Evolutionary conservation across 2,329 filamentous ascomycete species (phyloP), one percentile per base, ranked within the genome.

Genomic region (Aspergillus uvarum): DNA sequence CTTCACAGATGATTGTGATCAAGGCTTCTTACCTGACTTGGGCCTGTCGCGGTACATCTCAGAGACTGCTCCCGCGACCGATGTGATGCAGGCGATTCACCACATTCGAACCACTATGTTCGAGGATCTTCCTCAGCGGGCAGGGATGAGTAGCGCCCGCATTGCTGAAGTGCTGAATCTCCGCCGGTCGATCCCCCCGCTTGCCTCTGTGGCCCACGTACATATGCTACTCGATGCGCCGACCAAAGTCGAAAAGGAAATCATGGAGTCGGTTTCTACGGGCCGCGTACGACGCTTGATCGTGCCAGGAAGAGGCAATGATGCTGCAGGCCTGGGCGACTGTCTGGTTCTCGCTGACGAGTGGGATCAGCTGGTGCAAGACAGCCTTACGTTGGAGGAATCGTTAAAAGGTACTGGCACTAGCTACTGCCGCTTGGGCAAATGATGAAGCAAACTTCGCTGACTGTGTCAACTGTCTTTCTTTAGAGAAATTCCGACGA

Each of bases 81-180:
- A 81, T 72, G 81, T 85, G 4, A 74, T 79, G 7, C 80, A 84
- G 64, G 83, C 82, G 12, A 80, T 87, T 38, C 72, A 78, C 53
- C 78, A 85, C 69, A 80, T 85, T 35, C 79, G 77, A 22, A 73
- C 73, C 14, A 77, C 74, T 31, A 85, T 85, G 77, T 88, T 87
- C 66, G 80, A 80, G 54, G 75, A 81, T 11, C 74, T 88, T 19
- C 86, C 86, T 0, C 74, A 74, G 21, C 77, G 80, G 10, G 79
- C 83, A 0, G 86, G 86, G 4, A 87, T 89, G 85, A 85, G 84
- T 68, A 86, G 83, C 60, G 83, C 80, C 8, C 80, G 83, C 10
- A 87, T 87, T 50, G 81, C 85, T 4, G 81, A 86, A 62, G 80
- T 87, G 2, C 72, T 88, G 54, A 85, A 86, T 55, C 81, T 83